Evolutionary conservation across 495 filamentous ascomycete genomes (phyloP).

Genomic region (Neurospora sp.): DNA sequence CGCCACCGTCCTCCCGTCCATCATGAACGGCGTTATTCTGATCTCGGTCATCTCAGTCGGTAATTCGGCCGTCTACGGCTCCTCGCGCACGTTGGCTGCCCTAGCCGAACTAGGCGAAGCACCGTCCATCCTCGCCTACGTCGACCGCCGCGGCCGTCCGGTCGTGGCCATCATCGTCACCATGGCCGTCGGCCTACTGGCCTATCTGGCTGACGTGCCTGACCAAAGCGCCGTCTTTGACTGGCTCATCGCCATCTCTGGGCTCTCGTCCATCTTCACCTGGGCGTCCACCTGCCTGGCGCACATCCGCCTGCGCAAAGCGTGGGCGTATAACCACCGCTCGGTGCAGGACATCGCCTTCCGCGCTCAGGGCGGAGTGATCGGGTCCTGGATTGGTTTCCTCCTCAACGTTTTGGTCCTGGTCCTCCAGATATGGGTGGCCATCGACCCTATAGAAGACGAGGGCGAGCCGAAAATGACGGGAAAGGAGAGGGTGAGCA

Average conservation of each 20-base stretch:
- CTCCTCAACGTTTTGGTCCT: slow-evolving; percentile 69
- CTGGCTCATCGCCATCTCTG: slow-evolving; percentile 88
- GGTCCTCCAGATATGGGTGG: slow-evolving; percentile 84
- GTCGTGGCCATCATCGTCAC: slow-evolving; percentile 61
- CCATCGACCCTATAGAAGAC: slow-evolving; percentile 43
- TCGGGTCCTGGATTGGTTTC: slow-evolving; percentile 81
- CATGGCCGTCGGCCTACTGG: slow-evolving; percentile 62
- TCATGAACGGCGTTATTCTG: slow-evolving; percentile 91
- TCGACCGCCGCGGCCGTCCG: slow-evolving; percentile 76
- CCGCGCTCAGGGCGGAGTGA: slow-evolving; percentile 64
- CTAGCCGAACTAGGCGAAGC: slow-evolving; percentile 81
- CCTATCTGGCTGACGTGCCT: slow-evolving; percentile 61
- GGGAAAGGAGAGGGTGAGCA: slow-evolving; percentile 30
- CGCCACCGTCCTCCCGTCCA: slow-evolving; percentile 59
- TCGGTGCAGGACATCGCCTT: slow-evolving; percentile 74
- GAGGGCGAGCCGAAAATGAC: slow-evolving; percentile 13
- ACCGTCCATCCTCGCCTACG: slow-evolving; percentile 64
- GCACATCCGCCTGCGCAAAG: slow-evolving; percentile 84
- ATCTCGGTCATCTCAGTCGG: slow-evolving; percentile 81
- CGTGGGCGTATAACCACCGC: slow-evolving; percentile 64
- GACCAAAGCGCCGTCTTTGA: slow-evolving; percentile 55
- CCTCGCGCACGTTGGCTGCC: slow-evolving; percentile 77
- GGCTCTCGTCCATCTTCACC: slow-evolving; percentile 83
- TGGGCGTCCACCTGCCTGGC: slow-evolving; percentile 83
- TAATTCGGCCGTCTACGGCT: slow-evolving; percentile 81